A percentile compares a stretch with the other conserved stretches of the same genome.
phyloP scores from a whole-genome alignment of 257 asterid species.

The Gynochthodes officinalis region DNA sequence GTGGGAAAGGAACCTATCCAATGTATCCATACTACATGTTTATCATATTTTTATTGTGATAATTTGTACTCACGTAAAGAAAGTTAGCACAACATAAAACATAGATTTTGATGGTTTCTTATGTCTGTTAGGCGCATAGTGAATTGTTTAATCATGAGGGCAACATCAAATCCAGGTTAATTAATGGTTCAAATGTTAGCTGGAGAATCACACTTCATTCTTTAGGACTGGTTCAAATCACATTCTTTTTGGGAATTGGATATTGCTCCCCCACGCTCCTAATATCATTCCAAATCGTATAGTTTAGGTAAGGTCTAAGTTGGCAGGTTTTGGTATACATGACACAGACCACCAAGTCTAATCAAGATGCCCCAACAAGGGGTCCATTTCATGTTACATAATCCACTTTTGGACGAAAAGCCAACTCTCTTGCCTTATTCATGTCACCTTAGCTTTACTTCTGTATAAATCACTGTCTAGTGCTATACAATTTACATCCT shows the following conservation, averaged over 20 bases:
- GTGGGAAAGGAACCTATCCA: neutral
- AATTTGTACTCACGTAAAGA: neutral
- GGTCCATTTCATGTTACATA: constrained; percentile 30
- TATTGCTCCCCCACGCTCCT: constrained; percentile 35
- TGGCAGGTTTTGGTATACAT: constrained; percentile 17
- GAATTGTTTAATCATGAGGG: neutral
- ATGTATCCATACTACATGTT: too few relatives aligned
- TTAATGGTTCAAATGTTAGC: neutral
- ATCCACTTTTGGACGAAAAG: constrained; percentile 36
- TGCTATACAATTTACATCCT: neutral
- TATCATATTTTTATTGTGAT: too few relatives aligned
- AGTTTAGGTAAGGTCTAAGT: constrained; percentile 17
- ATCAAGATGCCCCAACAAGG: constrained; percentile 34
- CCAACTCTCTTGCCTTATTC: constrained; percentile 34
- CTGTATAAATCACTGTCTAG: constrained; percentile 14
- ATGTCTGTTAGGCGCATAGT: neutral
- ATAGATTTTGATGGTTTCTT: neutral
- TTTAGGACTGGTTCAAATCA: neutral
- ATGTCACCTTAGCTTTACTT: constrained; percentile 16
- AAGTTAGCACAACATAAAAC: too few relatives aligned
- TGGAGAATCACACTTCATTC: neutral
- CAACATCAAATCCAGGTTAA: neutral
- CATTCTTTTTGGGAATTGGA: neutral
- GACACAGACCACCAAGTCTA: constrained; percentile 35
- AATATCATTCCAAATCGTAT: constrained; percentile 37